Evolutionary conservation across 2,329 filamentous ascomycete genomes (phyloP), one percentile per base, ranked within the genome.

Genomic region (Zymoseptoria passerinii): DNA sequence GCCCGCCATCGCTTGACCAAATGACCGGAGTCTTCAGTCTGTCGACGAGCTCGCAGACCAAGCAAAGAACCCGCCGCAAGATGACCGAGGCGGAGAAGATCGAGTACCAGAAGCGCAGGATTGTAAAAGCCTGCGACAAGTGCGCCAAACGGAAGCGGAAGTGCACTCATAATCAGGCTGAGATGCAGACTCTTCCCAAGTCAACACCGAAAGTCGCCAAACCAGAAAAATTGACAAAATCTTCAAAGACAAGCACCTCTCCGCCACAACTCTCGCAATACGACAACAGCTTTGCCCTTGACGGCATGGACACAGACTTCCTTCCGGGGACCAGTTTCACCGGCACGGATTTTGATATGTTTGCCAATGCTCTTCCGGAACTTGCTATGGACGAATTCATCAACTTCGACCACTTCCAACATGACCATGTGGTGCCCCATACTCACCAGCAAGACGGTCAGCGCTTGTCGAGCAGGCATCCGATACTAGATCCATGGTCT

Each of bases 21-120:
- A 74, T 74, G 72, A 73, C 71, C 28, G 67, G 68, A 20, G 71
- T 73, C 53, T 73, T 73, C 67, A 73, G 70, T 59, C 58, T 73
- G 6, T 70, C 69, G 20, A 63, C 68, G 13, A 61, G 59, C 27
- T 60, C 66, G 8, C 71, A 71, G 61, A 69, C 69, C 8, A 72
- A 71, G 62, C 71, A 72, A 57, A 65, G 67, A 51, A 59, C 70
- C 27, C 59, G 71, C 29, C 63, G 71, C 20, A 73, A 73, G 63
- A 73, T 73, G 71, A 73, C 71, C 54, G 71, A 71, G 50, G 67
- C 69, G 2, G 71, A 73, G 59, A 72, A 72, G 65, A 61, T 66
- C 52, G 71, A 73, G 63, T 73, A 73, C 63, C 70, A 71, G 28
- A 72, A 72, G 58, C 70, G 71, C 28, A 62, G 71, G 44, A 71